These are phyloP conservation scores for Crithidia acanthocephali DNA, from an alignment of 208 protist species.

Conservation along the genomic window DNA sequence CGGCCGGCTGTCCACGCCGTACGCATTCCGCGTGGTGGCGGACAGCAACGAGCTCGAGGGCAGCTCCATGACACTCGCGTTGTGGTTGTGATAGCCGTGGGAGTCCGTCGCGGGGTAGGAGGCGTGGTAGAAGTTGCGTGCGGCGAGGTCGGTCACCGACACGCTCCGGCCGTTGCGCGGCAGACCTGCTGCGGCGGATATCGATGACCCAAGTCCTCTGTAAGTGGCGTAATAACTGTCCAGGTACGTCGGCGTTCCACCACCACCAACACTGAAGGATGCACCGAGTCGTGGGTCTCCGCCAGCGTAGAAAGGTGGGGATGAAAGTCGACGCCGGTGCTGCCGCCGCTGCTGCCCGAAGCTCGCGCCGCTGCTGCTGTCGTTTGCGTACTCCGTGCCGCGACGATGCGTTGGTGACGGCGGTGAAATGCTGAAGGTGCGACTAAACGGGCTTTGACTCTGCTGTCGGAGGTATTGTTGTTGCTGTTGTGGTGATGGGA, in stretches of 20 bases:
- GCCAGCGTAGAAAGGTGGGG: too few species aligned
- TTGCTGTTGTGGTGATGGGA: too few species aligned
- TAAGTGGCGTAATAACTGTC: neutral
- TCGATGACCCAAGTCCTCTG: neutral
- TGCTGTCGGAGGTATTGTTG: neutral
- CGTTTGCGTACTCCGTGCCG: neutral
- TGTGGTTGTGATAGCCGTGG: neutral
- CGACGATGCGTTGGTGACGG: neutral
- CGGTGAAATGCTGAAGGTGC: neutral
- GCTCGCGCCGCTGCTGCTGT: neutral
- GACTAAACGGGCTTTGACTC: neutral
- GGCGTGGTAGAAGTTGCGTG: neutral
- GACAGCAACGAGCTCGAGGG: neutral
- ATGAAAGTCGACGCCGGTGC: too few species aligned
- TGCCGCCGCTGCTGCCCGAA: too few species aligned
- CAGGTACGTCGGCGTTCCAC: slow-evolving; percentile 12
- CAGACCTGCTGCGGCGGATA: neutral
- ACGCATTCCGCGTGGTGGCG: neutral
- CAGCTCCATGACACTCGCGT: neutral
- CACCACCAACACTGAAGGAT: neutral
- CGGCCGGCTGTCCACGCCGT: too few species aligned
- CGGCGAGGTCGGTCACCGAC: neutral
- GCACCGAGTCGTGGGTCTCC: neutral
- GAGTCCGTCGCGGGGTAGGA: neutral
- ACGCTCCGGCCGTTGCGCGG: neutral